phyloP scores from a whole-genome alignment of 2,329 filamentous ascomycete species.

The Fusarium sp. region DNA sequence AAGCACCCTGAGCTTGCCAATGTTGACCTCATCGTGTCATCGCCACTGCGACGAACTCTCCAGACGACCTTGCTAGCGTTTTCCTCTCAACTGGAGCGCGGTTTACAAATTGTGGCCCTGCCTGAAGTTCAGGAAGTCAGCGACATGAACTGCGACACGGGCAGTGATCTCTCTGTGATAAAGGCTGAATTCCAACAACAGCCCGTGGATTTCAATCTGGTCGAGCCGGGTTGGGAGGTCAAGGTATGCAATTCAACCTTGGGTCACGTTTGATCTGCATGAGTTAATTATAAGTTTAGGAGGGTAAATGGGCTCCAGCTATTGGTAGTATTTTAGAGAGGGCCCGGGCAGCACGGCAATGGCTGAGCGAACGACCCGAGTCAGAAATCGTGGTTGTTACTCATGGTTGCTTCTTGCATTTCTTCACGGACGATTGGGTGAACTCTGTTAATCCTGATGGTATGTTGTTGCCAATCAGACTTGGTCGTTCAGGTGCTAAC shows the following conservation, averaged over 20 bases:
- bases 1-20: neutral
- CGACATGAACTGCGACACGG: neutral
- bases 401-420: neutral
- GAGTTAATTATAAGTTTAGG: neutral
- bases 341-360: neutral
- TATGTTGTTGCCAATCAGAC: accelerated
- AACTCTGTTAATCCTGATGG: neutral
- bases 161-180: neutral
- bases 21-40: neutral
- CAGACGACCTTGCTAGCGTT: neutral
- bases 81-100: neutral
- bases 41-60: neutral
- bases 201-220: neutral
- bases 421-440: neutral
- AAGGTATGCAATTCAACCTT: neutral
- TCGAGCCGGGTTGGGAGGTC: neutral
- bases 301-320: neutral
- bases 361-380: neutral
- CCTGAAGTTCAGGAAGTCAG: neutral
- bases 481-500: accelerated
- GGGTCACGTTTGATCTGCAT: accelerated
- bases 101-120: neutral
- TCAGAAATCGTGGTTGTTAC: neutral
- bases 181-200: neutral
- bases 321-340: neutral